Evolutionary conservation across 164 flowering plant genomes (phyloP).

Genomic region (Nymphaea thermarum): DNA sequence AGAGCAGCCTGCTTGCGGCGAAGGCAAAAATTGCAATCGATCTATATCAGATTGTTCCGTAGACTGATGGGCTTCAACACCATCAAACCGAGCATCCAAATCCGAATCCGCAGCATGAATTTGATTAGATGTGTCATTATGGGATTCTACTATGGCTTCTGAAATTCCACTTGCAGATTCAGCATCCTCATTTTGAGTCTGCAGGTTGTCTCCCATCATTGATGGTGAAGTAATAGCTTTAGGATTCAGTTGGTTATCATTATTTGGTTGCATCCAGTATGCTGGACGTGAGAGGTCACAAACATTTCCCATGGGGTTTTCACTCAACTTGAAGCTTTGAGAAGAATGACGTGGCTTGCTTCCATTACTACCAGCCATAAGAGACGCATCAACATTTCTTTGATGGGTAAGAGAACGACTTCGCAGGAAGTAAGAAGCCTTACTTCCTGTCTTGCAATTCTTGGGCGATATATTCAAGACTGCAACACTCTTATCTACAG

Average conservation of each 20-base stretch:
- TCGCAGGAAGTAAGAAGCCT: background rate
- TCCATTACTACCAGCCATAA: background rate
- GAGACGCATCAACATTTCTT: background rate
- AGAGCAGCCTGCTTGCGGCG: constrained; percentile 6
- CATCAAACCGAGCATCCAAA: background rate
- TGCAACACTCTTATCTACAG: background rate
- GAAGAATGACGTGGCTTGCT: background rate
- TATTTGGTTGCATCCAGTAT: background rate
- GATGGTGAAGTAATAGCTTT: too few relatives aligned
- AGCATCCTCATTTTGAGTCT: background rate
- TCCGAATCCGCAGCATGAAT: background rate
- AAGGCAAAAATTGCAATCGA: constrained; percentile 10
- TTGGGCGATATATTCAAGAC: background rate
- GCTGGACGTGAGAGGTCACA: background rate
- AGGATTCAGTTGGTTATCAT: background rate
- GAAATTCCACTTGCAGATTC: background rate
- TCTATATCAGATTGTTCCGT: constrained; percentile 8
- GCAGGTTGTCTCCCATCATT: background rate
- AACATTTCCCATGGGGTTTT: background rate
- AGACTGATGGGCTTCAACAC: constrained; percentile 7
- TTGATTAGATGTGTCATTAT: background rate
- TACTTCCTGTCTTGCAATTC: background rate
- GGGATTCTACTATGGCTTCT: background rate
- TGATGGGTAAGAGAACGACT: background rate
- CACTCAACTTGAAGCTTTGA: too few relatives aligned